A percentile compares a stretch with the other conserved stretches of the same genome.
phyloP scores from a whole-genome alignment of 2,329 filamentous ascomycete species.

The Alternaria arbusti region DNA sequence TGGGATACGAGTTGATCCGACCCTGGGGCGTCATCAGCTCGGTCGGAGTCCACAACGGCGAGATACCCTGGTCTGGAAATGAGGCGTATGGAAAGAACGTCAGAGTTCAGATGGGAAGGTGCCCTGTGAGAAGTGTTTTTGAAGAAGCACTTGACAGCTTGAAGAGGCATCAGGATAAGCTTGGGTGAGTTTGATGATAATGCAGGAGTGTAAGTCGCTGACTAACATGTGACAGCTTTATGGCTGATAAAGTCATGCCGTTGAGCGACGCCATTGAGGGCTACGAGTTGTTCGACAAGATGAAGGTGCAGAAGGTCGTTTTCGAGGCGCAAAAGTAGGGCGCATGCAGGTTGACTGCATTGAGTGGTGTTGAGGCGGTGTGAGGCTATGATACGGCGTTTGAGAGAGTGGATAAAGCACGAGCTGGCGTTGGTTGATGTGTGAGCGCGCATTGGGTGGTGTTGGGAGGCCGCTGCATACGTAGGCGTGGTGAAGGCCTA shows the following conservation, averaged over 20 bases:
- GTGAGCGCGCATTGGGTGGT: not conserved
- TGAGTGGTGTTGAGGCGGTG: slow-evolving; percentile 1
- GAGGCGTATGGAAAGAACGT: slow-evolving; percentile 60
- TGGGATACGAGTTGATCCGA: slow-evolving; percentile 57
- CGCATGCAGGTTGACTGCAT: not conserved
- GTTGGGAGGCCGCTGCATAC: not conserved
- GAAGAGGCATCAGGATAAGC: slow-evolving; percentile 57
- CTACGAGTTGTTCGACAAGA: slow-evolving; percentile 60
- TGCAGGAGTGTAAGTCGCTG: not conserved
- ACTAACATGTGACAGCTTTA: slow-evolving; percentile 47
- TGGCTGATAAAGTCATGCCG: slow-evolving; percentile 61
- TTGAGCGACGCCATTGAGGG: slow-evolving; percentile 59
- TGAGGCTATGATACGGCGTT: slow-evolving; percentile 2
- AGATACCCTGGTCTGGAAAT: slow-evolving; percentile 57
- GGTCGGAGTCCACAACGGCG: slow-evolving; percentile 58
- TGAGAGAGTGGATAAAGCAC: not conserved
- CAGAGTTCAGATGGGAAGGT: slow-evolving; percentile 57
- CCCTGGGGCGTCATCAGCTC: slow-evolving; percentile 58
- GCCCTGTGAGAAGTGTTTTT: slow-evolving; percentile 59
- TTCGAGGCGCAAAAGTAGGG: slow-evolving; percentile 53
- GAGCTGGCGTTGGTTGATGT: not conserved
- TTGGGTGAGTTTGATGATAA: slow-evolving; percentile 44
- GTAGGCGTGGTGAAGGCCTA: not conserved
- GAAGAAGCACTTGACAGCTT: slow-evolving; percentile 54
- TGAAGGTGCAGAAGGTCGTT: slow-evolving; percentile 61